Base-by-base conservation (phyloP, 2,329 filamentous ascomycete genomes). In the Botrytis aclada region DNA sequence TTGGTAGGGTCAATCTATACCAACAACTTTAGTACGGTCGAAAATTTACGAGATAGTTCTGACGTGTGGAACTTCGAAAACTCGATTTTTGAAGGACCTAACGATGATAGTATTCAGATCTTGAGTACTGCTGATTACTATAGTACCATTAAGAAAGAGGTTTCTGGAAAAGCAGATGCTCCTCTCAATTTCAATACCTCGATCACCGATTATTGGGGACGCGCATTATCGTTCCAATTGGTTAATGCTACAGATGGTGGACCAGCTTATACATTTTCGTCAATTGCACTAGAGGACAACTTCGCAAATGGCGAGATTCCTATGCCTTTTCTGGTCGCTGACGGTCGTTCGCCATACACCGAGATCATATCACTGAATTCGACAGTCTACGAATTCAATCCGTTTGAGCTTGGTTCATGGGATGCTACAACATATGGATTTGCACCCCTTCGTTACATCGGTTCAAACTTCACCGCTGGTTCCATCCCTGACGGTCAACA, bases 121-220 rank as follows among this genome's bases (percentile, higher is more conserved):
- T 80, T 92, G 25, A 83, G 84, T 75, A 87, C 86, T 2, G 85
- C 84, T 2, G 82, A 86, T 41, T 95, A 95, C 81, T 95, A 89
- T 79, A 82, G 82, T 4, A 84, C 89, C 41, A 81, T 95, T 25
- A 79, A 83, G 9, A 81, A 87, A 18, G 84, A 88, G 22, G 91
- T 94, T 1, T 76, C 84, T 0, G 84, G 80, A 6, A 96, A 95
- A 83, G 78, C 80, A 1, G 81, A 90, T 73, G 91, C 90, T 25
- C 88, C 89, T 0, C 95, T 86, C 79, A 84, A 90, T 67, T 95
- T 86, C 79, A 84, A 90, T 63, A 88, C 88, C 5, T 92, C 93
- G 14, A 86, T 97, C 73, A 97, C 95, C 0, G 95, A 98, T 83
- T 94, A 94, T 81, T 97, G 94, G 92, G 93, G 93, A 41, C 91